Evolutionary conservation across 2,329 filamentous ascomycete genomes (phyloP), one percentile per base, ranked within the genome.

Genomic region (Diaporthe longicolla): DNA sequence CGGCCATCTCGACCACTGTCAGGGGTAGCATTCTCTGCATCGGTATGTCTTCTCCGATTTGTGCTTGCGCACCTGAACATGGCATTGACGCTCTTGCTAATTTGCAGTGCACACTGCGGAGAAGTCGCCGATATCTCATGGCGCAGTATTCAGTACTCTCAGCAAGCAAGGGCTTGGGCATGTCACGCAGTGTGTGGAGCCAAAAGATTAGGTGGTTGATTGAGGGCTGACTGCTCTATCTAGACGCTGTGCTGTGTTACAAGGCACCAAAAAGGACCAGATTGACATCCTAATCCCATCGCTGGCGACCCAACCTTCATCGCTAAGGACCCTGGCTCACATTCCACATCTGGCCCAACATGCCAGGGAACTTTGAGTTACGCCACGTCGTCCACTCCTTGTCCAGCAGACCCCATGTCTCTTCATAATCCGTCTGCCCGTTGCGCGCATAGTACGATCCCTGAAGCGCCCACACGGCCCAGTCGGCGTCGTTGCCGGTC

Each of bases 371-470:
- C 19, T 79, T 78, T 6, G 79, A 58, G 70, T 85, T 87, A 74
- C 85, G 81, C 86, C 86, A 87, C 11, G 85, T 77, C 26, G 81
- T 66, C 74, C 74, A 76, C 21, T 71, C 70, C 45, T 70, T 72
- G 80, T 88, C 84, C 73, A 89, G 72, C 21, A 87, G 79, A 0
- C 88, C 89, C 84, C 84, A 91, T 0, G 82, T 82, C 82, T 91
- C 89, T 40, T 91, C 87, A 55, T 82, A 82, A 75, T 90, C 87
- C 21, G 88, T 80, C 11, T 77, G 80, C 37, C 86, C 85, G 72
- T 87, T 82, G n/a, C 89, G 83, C 15, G 90, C 83, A 76, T 91
- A 91, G 76, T 91, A 92, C 73, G 87, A 88, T 17, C 89, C 89
- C 79, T 89, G 86, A 57, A 91, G 77, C 5, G 87, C 87, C 90